phyloP scores from a whole-genome alignment of 2,329 filamentous ascomycete genomes.

The Pyrenophora teres region DNA sequence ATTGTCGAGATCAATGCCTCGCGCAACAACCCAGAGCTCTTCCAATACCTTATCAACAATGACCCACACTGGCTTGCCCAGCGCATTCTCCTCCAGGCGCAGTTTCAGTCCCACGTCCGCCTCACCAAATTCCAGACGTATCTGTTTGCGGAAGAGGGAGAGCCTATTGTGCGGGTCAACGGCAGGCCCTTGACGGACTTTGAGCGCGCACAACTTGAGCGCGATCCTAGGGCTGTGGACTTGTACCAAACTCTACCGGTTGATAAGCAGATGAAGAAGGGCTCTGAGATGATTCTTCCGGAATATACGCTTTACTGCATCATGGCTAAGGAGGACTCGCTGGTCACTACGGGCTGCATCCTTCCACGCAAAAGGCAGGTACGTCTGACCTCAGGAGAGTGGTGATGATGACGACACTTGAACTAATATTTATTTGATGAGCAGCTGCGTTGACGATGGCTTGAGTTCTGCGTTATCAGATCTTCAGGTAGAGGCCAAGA shows the following conservation, averaged over 20 bases:
- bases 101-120: not conserved
- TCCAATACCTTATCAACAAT: not conserved
- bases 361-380: not conserved
- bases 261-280: not conserved
- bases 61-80: not conserved
- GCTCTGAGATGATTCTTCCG: not conserved
- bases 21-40: not conserved
- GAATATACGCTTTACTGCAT: slow-evolving; percentile 1
- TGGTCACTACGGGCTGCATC: not conserved
- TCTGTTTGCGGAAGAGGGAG: not conserved
- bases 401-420: not conserved
- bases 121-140: not conserved
- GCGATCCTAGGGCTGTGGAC: not conserved
- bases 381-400: not conserved
- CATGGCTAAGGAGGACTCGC: not conserved
- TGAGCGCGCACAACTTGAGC: not conserved
- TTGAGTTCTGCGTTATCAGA: too few species aligned
- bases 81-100: not conserved
- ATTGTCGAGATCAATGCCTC: not conserved
- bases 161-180: not conserved
- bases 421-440: not conserved
- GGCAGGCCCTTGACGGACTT: not conserved
- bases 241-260: not conserved
- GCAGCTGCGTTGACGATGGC: not conserved
- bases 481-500: too few species aligned